These are phyloP conservation scores for Phyllosticta paracitricarpa DNA, from an alignment of 2,329 filamentous ascomycete genomes.

Conservation along the genomic window DNA sequence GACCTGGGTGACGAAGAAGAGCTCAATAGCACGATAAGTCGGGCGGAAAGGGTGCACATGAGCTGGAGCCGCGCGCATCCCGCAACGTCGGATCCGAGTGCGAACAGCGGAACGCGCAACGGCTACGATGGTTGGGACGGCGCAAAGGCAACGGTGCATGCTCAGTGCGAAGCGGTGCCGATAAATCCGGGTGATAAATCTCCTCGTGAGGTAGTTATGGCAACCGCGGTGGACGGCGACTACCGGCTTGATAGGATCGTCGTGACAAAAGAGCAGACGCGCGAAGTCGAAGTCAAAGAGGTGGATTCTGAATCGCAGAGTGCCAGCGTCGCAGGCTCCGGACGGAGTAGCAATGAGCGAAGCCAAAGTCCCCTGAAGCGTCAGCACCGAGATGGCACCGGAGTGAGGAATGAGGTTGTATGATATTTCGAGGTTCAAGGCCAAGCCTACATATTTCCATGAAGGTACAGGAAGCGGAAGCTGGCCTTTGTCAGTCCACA, in stretches of 20 bases:
- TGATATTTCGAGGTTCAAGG: neutral
- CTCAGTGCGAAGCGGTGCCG: constrained; percentile 1
- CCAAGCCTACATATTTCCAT: neutral
- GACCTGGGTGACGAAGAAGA: neutral
- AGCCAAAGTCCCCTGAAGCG: neutral
- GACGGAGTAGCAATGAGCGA: neutral
- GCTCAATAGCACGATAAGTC: neutral
- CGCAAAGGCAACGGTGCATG: neutral
- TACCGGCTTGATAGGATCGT: constrained; percentile 4
- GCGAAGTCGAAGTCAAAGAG: constrained; percentile 3
- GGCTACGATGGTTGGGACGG: neutral
- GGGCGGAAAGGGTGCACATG: neutral
- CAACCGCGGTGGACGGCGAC: neutral
- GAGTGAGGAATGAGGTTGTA: neutral
- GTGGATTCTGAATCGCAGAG: neutral
- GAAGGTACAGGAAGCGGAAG: no score
- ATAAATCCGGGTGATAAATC: neutral
- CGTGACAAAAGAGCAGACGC: constrained; percentile 3
- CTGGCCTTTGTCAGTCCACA: neutral
- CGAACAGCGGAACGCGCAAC: neutral
- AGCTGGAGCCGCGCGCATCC: neutral
- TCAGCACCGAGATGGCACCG: neutral
- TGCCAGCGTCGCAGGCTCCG: neutral
- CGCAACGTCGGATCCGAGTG: neutral
- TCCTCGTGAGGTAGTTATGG: neutral